Percentiles rank a stretch among this genome's conserved stretches.
Evolutionary conservation across 2,329 filamentous ascomycete species (phyloP).

Genomic region (Nothomitra cinnamomea): DNA sequence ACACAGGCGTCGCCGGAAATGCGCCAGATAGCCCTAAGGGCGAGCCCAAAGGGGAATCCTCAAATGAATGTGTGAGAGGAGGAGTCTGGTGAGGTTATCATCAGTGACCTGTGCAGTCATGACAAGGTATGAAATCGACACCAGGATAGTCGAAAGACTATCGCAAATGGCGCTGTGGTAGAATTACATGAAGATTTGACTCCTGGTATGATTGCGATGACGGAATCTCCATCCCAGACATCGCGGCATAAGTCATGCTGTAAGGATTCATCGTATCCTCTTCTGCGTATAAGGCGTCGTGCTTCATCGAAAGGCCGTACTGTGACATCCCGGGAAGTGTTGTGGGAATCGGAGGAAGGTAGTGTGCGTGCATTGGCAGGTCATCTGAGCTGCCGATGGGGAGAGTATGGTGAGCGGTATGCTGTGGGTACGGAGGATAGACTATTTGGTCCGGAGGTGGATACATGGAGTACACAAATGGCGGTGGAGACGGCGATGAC

Average conservation of each 20-base stretch:
- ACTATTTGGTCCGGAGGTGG: slow-evolving; percentile 47
- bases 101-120: slow-evolving; percentile 5
- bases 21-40: slow-evolving; percentile 21
- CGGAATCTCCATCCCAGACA: slow-evolving; percentile 47
- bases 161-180: slow-evolving; percentile 17
- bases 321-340: slow-evolving; percentile 42
- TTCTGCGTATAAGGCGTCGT: slow-evolving; percentile 36
- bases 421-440: slow-evolving; percentile 39
- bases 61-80: slow-evolving; percentile 57
- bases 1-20: slow-evolving; percentile 50
- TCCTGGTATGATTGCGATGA: slow-evolving; percentile 45
- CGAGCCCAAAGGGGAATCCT: slow-evolving; percentile 37
- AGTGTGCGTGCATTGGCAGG: slow-evolving; percentile 33
- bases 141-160: background rate
- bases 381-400: slow-evolving; percentile 7
- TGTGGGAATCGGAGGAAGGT: slow-evolving; percentile 37
- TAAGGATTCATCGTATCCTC: slow-evolving; percentile 44
- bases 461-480: slow-evolving; percentile 51
- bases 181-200: slow-evolving; percentile 60
- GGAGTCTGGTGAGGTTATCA: slow-evolving; percentile 40
- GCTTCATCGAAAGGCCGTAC: slow-evolving; percentile 38
- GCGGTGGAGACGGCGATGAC: slow-evolving; percentile 53
- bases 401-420: slow-evolving; percentile 30
- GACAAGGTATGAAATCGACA: background rate
- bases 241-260: slow-evolving; percentile 51